phyloP scores from a whole-genome alignment of 2,329 filamentous ascomycete genomes.

The Leptographium galeiforme region DNA sequence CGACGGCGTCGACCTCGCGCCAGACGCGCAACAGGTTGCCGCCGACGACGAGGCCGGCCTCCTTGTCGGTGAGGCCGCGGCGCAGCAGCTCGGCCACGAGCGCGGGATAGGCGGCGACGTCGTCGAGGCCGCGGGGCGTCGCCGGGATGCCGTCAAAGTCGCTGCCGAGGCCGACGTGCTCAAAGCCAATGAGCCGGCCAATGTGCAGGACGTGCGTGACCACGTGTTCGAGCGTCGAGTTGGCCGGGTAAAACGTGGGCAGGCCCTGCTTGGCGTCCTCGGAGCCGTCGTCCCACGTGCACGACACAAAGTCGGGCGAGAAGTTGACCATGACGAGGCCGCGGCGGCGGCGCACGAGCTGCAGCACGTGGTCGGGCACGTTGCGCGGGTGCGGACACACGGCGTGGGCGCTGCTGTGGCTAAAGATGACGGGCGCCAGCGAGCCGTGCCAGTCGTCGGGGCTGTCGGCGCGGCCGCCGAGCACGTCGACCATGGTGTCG shows the following conservation, averaged over 20 bases:
- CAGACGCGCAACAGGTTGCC: conserved; percentile 76
- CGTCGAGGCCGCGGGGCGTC: conserved; percentile 63
- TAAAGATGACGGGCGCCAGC: conserved; percentile 74
- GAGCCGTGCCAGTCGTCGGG: conserved; percentile 50
- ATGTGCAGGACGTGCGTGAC: conserved; percentile 73
- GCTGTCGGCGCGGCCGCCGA: conserved; percentile 40
- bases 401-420: conserved; percentile 68
- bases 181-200: conserved; percentile 69
- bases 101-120: conserved; percentile 72
- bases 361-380: conserved; percentile 70
- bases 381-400: conserved; percentile 84
- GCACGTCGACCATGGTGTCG: conserved; percentile 75
- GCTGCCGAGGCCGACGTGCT: conserved; percentile 76
- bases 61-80: conserved; percentile 58
- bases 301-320: conserved; percentile 68
- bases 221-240: conserved; percentile 65
- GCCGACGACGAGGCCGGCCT: conserved; percentile 64
- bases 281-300: conserved; percentile 36
- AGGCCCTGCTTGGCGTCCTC: conserved; percentile 34
- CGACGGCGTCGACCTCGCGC: conserved; percentile 63
- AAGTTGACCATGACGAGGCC: conserved; percentile 91
- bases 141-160: conserved; percentile 70
- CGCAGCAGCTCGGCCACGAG: conserved; percentile 62
- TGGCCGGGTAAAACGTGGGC: conserved; percentile 51
- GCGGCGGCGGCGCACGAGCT: conserved; percentile 58